These are phyloP conservation scores for Escallonia herrerae DNA, from an alignment of 129 eudicot species.

Conservation along the genomic window DNA sequence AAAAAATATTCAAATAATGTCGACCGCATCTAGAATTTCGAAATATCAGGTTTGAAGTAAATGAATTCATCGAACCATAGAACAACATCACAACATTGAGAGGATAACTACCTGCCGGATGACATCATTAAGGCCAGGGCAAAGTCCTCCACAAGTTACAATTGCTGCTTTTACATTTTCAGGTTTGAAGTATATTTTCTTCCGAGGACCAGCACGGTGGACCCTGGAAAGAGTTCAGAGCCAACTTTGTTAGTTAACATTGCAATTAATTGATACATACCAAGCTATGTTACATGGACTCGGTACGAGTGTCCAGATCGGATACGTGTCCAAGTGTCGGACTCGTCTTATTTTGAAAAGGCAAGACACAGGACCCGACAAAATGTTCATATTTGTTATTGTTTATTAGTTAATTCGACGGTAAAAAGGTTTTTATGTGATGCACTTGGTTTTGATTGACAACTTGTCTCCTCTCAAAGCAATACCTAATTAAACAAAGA, in stretches of 20 bases:
- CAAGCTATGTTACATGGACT: too few relatives aligned
- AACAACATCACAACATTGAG: background rate
- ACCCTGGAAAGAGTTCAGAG: constrained; percentile 46
- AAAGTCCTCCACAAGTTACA: constrained; percentile 96
- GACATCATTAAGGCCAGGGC: constrained; percentile 97
- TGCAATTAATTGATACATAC: background rate
- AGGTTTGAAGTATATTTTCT: constrained; percentile 86
- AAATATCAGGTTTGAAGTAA: background rate
- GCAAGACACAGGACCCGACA: too few relatives aligned
- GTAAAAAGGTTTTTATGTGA: too few relatives aligned
- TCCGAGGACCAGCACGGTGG: constrained; percentile 99
- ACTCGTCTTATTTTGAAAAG: too few relatives aligned
- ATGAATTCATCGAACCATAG: background rate
- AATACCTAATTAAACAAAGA: too few relatives aligned
- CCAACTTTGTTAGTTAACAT: background rate
- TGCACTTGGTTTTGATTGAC: too few relatives aligned
- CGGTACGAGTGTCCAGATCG: too few relatives aligned
- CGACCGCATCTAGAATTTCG: too few relatives aligned
- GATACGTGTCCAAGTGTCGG: too few relatives aligned
- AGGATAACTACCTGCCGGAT: constrained; percentile 62
- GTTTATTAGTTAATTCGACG: too few relatives aligned
- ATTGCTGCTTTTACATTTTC: constrained; percentile 96
- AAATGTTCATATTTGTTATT: too few relatives aligned
- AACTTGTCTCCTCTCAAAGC: too few relatives aligned
- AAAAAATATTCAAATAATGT: background rate